Percentiles rank a stretch among this genome's conserved stretches.
Conservation (phyloP, 495 filamentous ascomycete species). For the Amorphotheca resinae region DNA sequence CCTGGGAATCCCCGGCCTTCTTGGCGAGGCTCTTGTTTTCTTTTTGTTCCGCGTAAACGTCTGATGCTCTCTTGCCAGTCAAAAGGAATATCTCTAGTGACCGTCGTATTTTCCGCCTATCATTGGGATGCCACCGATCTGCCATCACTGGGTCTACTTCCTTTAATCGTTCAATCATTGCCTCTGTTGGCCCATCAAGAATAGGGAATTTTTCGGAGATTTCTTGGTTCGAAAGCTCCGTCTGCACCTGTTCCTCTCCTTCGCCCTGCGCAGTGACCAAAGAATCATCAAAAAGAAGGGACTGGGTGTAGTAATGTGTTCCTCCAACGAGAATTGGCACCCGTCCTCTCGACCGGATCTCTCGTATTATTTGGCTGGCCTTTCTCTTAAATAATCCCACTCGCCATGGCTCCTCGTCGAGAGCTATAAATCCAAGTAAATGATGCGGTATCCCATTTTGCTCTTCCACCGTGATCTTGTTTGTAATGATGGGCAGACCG, state of each 20-base stretch:
- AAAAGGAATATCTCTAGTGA: slow-evolving; percentile 81
- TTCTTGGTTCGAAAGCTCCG: slow-evolving; percentile 5
- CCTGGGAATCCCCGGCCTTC: slow-evolving; percentile 13
- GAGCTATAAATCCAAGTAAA: slow-evolving; percentile 61
- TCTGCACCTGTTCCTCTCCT: slow-evolving; percentile 24
- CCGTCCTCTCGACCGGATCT: slow-evolving; percentile 63
- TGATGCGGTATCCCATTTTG: slow-evolving; percentile 79
- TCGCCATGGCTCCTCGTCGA: slow-evolving; percentile 69
- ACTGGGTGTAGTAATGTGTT: slow-evolving; percentile 87
- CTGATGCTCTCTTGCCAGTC: slow-evolving; percentile 66
- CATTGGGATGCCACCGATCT: slow-evolving; percentile 84
- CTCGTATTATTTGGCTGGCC: slow-evolving; percentile 55
- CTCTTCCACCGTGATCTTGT: slow-evolving; percentile 69
- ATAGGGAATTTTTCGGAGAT: slow-evolving; percentile 47
- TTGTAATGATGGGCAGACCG: slow-evolving; percentile 89
- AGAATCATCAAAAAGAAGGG: slow-evolving; percentile 63
- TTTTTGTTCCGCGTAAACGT: slow-evolving; percentile 74
- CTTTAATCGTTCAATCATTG: slow-evolving; percentile 55
- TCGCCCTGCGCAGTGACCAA: slow-evolving; percentile 32
- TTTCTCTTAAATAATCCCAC: slow-evolving; percentile 61
- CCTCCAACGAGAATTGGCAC: slow-evolving; percentile 89
- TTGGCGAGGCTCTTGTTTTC: slow-evolving; percentile 15
- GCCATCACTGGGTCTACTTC: slow-evolving; percentile 87
- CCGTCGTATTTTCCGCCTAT: slow-evolving; percentile 75
- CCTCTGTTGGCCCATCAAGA: slow-evolving; percentile 52